Base-by-base conservation (phyloP, 129 eudicot genomes). In the Flaveria bidentis region DNA sequence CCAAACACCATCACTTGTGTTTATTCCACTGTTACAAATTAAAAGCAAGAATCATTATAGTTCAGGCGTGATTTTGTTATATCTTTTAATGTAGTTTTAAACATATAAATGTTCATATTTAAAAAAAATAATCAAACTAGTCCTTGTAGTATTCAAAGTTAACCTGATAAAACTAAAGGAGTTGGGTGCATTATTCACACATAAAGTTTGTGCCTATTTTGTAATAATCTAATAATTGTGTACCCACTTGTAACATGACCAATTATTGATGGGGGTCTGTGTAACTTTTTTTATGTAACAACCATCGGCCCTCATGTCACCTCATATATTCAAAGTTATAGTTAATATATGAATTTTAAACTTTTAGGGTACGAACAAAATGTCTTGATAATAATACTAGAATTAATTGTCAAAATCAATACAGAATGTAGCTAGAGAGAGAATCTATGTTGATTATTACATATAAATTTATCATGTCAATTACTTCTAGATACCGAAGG, bases 401-500 rank as follows among this genome's bases (percentile, higher is more conserved):
- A 78, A 62, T 20, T 36, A 78, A 60, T 9, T 58, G 83, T 79
- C 78, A 49, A 36, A 28, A 71, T 79, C 67, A 61, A 23, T 47
- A 62, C 14, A 70, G 77, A 71, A 78, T 70, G 72, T 72, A 49
- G 67, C 52, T 53, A 2, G 45, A 70, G 69, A 63, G 44, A 63
- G 76, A 79, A 65, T 79, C 73, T 79, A 36, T 79, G 74, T 63
- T 72, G 74, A 79, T 73, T 74, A 30, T 79, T 44, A 16, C 16
- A 77, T 55, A 69, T 36, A 22, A 77, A 67, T 18, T 67, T 42
- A 57, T 56, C 12, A 65, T 72, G 28, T 80, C 73, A 63, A 73
- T 28, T 64, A 65, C 83, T 72, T 80, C 78, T 73, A 72, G 78
- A 80, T 53, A 52, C 9, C 26, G 83, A 80, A 80, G 57, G 68